Evolutionary conservation across 148 eudicot species (phyloP).

Genomic region (Nepenthes mirabilis): DNA sequence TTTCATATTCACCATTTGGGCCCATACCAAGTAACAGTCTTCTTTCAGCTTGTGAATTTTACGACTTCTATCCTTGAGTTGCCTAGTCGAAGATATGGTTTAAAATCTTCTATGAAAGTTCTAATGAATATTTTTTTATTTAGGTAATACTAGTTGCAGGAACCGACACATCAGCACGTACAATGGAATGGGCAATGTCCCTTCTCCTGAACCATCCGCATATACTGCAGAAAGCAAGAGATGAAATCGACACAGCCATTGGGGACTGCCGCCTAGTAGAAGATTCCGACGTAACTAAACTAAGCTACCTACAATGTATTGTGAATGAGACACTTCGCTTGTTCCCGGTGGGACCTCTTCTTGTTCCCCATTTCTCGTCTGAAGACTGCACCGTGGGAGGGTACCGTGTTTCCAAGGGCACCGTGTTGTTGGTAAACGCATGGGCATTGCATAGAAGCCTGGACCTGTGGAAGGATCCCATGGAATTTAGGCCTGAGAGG

Average conservation of each 20-base stretch:
- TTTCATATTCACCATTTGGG: no score
- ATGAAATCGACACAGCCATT: slow-evolving; percentile 9
- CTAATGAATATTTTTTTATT: no score
- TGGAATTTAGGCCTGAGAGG: slow-evolving; percentile 18
- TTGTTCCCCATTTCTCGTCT: slow-evolving; percentile 20
- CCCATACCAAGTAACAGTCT: no score
- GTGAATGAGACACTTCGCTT: slow-evolving; percentile 19
- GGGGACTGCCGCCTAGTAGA: slow-evolving; percentile 9
- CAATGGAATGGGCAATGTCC: slow-evolving; percentile 19
- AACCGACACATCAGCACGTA: slow-evolving; percentile 12
- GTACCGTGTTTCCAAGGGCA: slow-evolving; percentile 13
- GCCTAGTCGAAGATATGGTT: no score
- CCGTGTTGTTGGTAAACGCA: slow-evolving; percentile 15
- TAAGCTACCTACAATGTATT: slow-evolving; percentile 11
- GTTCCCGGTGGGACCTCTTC: slow-evolving; percentile 13
- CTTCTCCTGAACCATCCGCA: slow-evolving; percentile 17
- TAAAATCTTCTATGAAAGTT: no score
- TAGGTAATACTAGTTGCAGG: slow-evolving; percentile 14
- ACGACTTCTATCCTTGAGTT: no score
- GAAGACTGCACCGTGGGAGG: slow-evolving; percentile 17
- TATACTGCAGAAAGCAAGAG: slow-evolving; percentile 9
- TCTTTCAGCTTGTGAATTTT: no score
- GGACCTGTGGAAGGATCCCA: slow-evolving; percentile 12
- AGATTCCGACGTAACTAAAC: slow-evolving; percentile 12
- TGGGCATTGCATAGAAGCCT: slow-evolving; percentile 24